phyloP scores from a whole-genome alignment of 2,329 filamentous ascomycete genomes.

The Fusarium heterosporum region DNA sequence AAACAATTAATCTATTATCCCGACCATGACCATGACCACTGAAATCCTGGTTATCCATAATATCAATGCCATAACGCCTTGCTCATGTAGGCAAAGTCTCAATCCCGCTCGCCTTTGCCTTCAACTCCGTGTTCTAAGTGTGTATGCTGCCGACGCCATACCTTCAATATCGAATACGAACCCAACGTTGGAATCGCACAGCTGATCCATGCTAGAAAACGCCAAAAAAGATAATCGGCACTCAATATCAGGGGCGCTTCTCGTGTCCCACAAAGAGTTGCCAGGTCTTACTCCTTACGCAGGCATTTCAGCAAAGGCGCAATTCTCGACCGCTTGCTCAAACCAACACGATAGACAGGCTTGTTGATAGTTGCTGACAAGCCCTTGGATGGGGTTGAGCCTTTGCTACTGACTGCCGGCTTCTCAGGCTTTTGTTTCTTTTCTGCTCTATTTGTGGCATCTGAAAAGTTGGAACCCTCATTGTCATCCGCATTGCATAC shows the following conservation, averaged over 20 bases:
- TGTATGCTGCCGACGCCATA: background rate
- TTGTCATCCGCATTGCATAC: slow-evolving; percentile 7
- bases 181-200: background rate
- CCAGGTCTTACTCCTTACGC: slow-evolving; percentile 61
- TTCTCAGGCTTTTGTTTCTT: slow-evolving; percentile 20
- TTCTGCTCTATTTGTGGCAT: background rate
- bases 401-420: slow-evolving; percentile 3
- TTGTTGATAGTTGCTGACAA: slow-evolving; percentile 48
- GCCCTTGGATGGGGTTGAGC: slow-evolving; percentile 31
- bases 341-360: slow-evolving; percentile 62
- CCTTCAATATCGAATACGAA: background rate
- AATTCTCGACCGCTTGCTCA: slow-evolving; percentile 63
- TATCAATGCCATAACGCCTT: slow-evolving; percentile 23
- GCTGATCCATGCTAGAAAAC: background rate
- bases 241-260: background rate
- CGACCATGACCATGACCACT: background rate
- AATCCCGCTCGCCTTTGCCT: background rate
- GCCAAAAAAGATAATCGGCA: background rate
- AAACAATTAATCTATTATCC: slow-evolving; percentile 6
- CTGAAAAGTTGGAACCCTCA: slow-evolving; percentile 1
- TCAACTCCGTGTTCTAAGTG: background rate
- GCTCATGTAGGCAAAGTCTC: slow-evolving; percentile 2
- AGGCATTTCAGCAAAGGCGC: slow-evolving; percentile 64
- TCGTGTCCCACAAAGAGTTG: background rate
- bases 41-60: background rate